These are phyloP conservation scores for Exobasidium rhododendri DNA, from an alignment of 1,284 basidiomycete species.

Conservation along the genomic window DNA sequence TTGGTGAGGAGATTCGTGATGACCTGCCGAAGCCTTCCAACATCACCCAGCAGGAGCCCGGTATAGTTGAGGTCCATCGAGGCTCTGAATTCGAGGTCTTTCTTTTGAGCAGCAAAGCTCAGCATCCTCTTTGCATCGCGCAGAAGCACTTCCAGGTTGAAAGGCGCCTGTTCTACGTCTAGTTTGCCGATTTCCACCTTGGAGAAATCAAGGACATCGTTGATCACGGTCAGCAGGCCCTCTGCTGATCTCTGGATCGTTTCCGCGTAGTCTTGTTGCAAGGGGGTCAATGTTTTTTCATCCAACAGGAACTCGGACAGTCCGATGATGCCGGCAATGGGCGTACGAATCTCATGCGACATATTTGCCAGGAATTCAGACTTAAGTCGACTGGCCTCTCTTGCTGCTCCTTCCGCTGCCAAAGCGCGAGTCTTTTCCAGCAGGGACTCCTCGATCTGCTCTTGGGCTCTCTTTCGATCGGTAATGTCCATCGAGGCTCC, in stretches of 20 bases:
- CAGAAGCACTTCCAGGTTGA: constrained; percentile 54
- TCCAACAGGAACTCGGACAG: constrained; percentile 52
- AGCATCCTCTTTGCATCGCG: constrained; percentile 53
- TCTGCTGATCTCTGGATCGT: constrained; percentile 58
- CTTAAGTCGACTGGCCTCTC: constrained; percentile 61
- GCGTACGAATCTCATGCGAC: constrained; percentile 26
- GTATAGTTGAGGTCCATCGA: constrained; percentile 38
- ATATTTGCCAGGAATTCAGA: constrained; percentile 55
- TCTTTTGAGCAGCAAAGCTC: constrained; percentile 50
- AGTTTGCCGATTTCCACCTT: constrained; percentile 41
- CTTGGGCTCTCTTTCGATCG: constrained; percentile 50
- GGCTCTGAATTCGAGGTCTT: constrained; percentile 51
- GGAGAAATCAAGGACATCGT: constrained; percentile 58
- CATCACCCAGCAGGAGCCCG: constrained; percentile 45
- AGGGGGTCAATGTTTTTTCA: constrained; percentile 46
- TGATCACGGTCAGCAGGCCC: constrained; percentile 58
- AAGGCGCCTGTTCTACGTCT: constrained; percentile 56
- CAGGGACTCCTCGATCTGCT: constrained; percentile 45
- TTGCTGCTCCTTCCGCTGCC: constrained; percentile 54
- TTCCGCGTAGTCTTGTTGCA: constrained; percentile 57
- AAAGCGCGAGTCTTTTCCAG: constrained; percentile 51
- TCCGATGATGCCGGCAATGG: constrained; percentile 56
- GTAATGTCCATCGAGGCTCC: constrained; percentile 55
- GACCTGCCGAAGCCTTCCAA: constrained; percentile 48
- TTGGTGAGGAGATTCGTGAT: constrained; percentile 56